Percentiles rank a stretch among this genome's conserved stretches.
phyloP scores from a whole-genome alignment of 495 filamentous ascomycete genomes.

The Daldinia vernicosa region DNA sequence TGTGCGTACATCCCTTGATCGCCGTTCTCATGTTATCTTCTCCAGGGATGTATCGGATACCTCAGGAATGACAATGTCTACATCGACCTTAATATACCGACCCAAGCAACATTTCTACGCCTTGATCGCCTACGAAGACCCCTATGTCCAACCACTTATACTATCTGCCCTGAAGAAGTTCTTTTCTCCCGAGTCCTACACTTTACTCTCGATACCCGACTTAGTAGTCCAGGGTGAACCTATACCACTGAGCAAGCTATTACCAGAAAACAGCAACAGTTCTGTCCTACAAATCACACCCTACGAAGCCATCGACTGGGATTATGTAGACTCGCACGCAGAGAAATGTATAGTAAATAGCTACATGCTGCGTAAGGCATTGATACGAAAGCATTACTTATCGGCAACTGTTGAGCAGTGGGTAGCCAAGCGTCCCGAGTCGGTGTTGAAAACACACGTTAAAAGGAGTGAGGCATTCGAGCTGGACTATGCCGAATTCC shows the following conservation, averaged over 20 bases:
- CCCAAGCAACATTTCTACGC: conserved; percentile 67
- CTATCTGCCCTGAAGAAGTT: conserved; percentile 70
- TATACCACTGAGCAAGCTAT: conserved; percentile 43
- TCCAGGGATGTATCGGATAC: conserved; percentile 35
- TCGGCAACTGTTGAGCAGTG: conserved; percentile 80
- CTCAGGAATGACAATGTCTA: conserved; percentile 26
- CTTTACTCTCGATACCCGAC: conserved; percentile 42
- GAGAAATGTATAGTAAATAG: conserved; percentile 72
- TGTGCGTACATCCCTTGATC: conserved; percentile 8
- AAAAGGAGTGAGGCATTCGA: conserved; percentile 85
- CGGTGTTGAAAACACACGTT: conserved; percentile 70
- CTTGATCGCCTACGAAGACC: conserved; percentile 82
- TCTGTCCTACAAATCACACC: conserved; percentile 78
- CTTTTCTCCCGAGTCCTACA: conserved; percentile 59
- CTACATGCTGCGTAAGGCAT: conserved; percentile 93
- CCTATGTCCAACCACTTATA: conserved; percentile 86
- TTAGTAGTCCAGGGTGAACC: conserved; percentile 31
- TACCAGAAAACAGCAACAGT: conserved; percentile 52
- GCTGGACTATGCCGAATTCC: conserved; percentile 94
- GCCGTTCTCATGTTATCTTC: conserved; percentile 37
- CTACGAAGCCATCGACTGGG: conserved; percentile 89
- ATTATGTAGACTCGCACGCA: conserved; percentile 69
- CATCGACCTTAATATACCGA: conserved; percentile 39
- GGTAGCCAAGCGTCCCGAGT: conserved; percentile 80
- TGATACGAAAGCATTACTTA: conserved; percentile 97